These are phyloP conservation scores for Populus hybrid DNA, from an alignment of 441 rosid species.

Conservation along the genomic window DNA sequence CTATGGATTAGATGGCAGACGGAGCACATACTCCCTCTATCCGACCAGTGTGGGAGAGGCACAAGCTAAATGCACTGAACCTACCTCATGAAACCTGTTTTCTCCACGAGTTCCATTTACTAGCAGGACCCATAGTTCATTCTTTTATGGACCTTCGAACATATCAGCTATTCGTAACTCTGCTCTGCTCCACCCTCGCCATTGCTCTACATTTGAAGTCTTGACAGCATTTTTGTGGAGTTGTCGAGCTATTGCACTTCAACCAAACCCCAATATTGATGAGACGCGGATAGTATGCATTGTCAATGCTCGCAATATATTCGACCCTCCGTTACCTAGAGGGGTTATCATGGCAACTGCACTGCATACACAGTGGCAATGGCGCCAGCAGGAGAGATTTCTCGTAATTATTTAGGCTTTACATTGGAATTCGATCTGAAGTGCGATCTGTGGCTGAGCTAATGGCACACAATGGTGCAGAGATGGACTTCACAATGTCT, in stretches of 20 bases:
- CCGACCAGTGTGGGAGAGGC: no score
- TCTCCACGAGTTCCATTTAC: constrained; percentile 28
- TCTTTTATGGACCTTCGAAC: constrained; percentile 37
- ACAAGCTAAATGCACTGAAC: constrained; percentile 1
- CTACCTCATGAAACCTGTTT: constrained; percentile 28
- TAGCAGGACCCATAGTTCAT: constrained; percentile 35
- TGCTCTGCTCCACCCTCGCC: constrained; percentile 20
- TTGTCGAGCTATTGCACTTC: constrained; percentile 44
- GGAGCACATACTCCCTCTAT: no score
- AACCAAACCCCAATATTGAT: constrained; percentile 28
- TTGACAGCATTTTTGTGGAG: constrained; percentile 52
- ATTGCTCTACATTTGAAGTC: constrained; percentile 32
- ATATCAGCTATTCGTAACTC: constrained; percentile 25
- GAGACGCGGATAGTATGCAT: constrained; percentile 37
- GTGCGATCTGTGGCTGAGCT: constrained; percentile 30
- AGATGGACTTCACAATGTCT: constrained; percentile 32
- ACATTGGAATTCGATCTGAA: constrained; percentile 31
- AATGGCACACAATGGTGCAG: constrained; percentile 17
- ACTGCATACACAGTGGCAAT: constrained; percentile 27
- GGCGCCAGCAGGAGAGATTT: constrained; percentile 20
- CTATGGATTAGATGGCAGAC: constrained; percentile 27
- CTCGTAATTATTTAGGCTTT: constrained; percentile 24
- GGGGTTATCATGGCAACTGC: constrained; percentile 45
- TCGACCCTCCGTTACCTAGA: constrained; percentile 31
- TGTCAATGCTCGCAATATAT: constrained; percentile 32